Evolutionary conservation across 2,329 filamentous ascomycete species (phyloP).

Genomic region (Fusarium sp.): DNA sequence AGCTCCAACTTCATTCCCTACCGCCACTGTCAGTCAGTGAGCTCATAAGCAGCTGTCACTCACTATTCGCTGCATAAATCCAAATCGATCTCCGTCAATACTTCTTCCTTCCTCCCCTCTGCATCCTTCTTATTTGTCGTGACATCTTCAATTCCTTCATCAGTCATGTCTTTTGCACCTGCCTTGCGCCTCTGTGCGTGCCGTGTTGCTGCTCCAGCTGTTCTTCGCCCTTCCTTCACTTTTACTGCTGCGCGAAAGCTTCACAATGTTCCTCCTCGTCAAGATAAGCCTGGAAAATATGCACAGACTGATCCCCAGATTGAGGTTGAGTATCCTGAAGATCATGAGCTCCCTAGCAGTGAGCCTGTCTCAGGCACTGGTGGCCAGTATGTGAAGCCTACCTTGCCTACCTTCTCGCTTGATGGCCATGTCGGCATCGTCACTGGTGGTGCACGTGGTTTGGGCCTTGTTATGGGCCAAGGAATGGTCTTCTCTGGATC

Average conservation of each 20-base stretch:
- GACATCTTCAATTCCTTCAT: constrained; percentile 7
- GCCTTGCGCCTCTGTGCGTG: constrained; percentile 49
- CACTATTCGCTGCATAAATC: constrained; percentile 28
- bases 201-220: constrained; percentile 40
- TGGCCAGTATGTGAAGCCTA: constrained; percentile 85
- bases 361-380: constrained; percentile 79
- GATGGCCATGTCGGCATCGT: constrained; percentile 86
- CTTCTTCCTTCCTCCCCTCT: not conserved
- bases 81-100: not conserved
- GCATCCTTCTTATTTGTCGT: not conserved
- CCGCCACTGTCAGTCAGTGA: constrained; percentile 27
- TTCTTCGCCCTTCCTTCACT: constrained; percentile 43
- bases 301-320: constrained; percentile 85
- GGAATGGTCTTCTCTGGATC: constrained; percentile 89
- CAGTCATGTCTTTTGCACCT: constrained; percentile 43
- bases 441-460: constrained; percentile 88
- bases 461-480: constrained; percentile 94
- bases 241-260: constrained; percentile 47
- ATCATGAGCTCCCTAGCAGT: constrained; percentile 77
- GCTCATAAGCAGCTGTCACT: constrained; percentile 24
- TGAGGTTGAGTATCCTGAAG: constrained; percentile 81
- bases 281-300: constrained; percentile 70
- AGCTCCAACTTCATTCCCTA: constrained; percentile 35
- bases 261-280: constrained; percentile 52
- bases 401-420: constrained; percentile 86